These are phyloP conservation scores for Neofusicoccum sp. DNA, from an alignment of 2,329 filamentous ascomycete species.

Conservation along the genomic window DNA sequence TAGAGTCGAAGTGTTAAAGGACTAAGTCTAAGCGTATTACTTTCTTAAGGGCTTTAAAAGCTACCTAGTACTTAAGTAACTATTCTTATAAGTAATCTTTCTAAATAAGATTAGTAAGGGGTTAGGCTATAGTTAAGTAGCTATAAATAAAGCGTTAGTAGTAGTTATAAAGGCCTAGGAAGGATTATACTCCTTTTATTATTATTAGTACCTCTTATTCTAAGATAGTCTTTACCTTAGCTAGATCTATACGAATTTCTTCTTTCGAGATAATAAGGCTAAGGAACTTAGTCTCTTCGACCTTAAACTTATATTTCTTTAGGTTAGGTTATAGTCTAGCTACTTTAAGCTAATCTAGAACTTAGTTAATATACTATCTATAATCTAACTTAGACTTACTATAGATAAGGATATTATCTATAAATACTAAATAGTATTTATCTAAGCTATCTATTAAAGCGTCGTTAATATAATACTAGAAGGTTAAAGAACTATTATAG, in stretches of 20 bases:
- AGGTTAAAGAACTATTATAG: slow-evolving; percentile 23
- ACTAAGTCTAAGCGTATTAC: neutral
- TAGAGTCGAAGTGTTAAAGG: neutral
- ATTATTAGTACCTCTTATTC: neutral
- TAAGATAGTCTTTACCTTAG: neutral
- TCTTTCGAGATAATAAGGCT: neutral
- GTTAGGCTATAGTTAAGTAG: slow-evolving; percentile 22
- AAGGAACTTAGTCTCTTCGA: slow-evolving; percentile 2
- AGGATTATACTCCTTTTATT: slow-evolving; percentile 22
- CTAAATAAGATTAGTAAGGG: slow-evolving; percentile 8
- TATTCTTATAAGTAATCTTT: neutral
- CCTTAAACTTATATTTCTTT: neutral
- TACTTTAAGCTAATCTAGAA: neutral
- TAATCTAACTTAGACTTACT: neutral
- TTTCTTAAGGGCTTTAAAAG: neutral
- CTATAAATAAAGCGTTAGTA: slow-evolving; percentile 27
- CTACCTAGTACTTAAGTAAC: neutral
- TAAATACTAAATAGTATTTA: neutral
- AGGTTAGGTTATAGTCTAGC: neutral
- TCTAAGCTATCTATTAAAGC: slow-evolving; percentile 1
- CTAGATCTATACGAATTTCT: slow-evolving; percentile 8
- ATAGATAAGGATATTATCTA: slow-evolving; percentile 7
- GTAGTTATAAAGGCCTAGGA: slow-evolving; percentile 27
- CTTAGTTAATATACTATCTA: neutral
- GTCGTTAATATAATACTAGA: slow-evolving; percentile 24